Base-by-base conservation (phyloP, 495 filamentous ascomycete genomes). In the Sporormia fimetaria region DNA sequence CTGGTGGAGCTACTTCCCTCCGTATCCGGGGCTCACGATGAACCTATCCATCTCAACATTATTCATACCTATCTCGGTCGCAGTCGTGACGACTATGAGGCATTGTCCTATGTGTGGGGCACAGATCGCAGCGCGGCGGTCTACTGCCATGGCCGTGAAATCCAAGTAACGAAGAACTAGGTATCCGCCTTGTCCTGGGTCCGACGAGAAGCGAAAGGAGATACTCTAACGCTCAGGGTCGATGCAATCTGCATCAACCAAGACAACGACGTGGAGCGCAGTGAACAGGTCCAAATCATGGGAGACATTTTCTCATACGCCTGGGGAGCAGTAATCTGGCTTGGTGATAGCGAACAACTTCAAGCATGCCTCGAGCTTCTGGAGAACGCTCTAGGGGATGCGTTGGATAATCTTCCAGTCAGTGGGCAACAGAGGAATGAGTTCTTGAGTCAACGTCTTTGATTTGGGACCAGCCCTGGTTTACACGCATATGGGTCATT, bases 181-280 rank as follows among this genome's bases (percentile, higher is more conserved):
- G 6, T n/a, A 15, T 9, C 10, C 6, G 17, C 30, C 10, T 15
- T 33, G 30, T 27, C 25, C 25, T 7, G 25, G n/a, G 25, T n/a
- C 7, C 7, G 25, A n/a, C 7, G 7, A 27, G 25, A 27, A 27
- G 25, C 25, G 25, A 7, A 27, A 27, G 6, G 23, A 9, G 7
- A 7, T 8, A 4, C 11, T 7, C 33, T 15, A 14, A 36, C 3
- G 14, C 7, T 42, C 17, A 33, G 39, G 39, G 15, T 42, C 8
- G 39, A 42, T 33, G 39, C 39, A 12, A 33, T 42, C 3, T 42
- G 39, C 17, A 42, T 42, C 16, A 31, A 42, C 21, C 39, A 42
- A 17, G 27, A 22, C 8, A 23, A 42, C 28, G 5, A 21, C 22
- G 17, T 22, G 2, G 39, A 42, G 39, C 12, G 8, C 6, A 33